Percentiles rank a stretch among this genome's conserved stretches.
Evolutionary conservation across 148 eudicot genomes (phyloP).

Genomic region (Fallopia convolvulus): DNA sequence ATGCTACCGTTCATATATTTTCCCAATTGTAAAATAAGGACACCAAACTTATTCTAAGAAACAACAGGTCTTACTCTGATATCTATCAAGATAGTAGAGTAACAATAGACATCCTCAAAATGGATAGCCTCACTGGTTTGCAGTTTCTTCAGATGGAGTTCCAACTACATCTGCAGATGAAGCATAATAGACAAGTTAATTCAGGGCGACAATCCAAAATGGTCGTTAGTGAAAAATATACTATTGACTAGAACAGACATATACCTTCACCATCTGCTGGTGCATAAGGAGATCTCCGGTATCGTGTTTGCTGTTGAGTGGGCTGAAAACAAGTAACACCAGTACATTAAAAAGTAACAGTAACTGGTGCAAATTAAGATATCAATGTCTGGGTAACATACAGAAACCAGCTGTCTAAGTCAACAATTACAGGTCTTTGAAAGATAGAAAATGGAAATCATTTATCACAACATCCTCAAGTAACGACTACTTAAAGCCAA

Average conservation of each 20-base stretch:
- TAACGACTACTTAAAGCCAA: neutral
- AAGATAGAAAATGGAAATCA: neutral
- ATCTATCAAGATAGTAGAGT: constrained; percentile 15
- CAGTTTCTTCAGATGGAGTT: constrained; percentile 50
- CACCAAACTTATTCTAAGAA: constrained; percentile 21
- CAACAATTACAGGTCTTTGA: neutral
- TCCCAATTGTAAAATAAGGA: constrained; percentile 9
- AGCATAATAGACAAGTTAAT: neutral
- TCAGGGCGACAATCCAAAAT: neutral
- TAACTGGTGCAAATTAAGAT: neutral
- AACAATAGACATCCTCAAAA: constrained; percentile 19
- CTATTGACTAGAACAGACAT: constrained; percentile 6
- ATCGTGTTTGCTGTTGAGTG: constrained; percentile 82
- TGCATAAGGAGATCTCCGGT: constrained; percentile 82
- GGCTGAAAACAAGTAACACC: constrained; percentile 22
- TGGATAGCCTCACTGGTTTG: constrained; percentile 39
- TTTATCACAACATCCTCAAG: neutral
- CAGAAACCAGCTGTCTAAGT: neutral
- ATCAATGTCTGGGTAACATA: neutral
- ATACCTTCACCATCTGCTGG: constrained; percentile 91
- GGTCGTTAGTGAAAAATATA: neutral
- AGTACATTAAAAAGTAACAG: neutral
- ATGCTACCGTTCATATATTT: constrained; percentile 7
- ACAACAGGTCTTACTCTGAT: constrained; percentile 21
- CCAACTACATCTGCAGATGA: constrained; percentile 37